Base-by-base conservation (phyloP, 257 asterid species). In the Solanum sejunctum region DNA sequence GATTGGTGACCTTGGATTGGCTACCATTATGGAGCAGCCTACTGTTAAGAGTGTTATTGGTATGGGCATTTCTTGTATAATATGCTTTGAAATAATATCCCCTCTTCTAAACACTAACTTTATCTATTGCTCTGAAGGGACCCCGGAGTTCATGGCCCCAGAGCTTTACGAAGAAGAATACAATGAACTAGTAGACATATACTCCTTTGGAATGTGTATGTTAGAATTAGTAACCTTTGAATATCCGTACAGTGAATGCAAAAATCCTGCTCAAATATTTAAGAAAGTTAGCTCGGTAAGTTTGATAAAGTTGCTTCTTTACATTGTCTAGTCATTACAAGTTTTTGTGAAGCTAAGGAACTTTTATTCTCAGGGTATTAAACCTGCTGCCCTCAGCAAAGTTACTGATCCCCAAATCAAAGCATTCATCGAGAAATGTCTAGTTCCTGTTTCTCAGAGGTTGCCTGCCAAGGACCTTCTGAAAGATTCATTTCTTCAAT, bases 1-100 rank as follows among this genome's bases (percentile, higher is more conserved):
- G 87, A 93, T 95, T 73, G 98, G 98, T 67, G 97, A 95, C 81
- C 93, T 95, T 58, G 97, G 98, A 20, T 87, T 95, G 91, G 98
- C 98, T 82, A 94, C 95, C 82, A 89, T 91, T 87, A 86, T 95
- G 96, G 94, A 90, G 86, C 92, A 89, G 83, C 92, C 95, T 83
- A 92, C 93, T 18, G 98, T 96, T 23, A 92, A 89, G 88, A 94
- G 97, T 77, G 94, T 94, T 49, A 93, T 94, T 67, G 98, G 98
- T 94, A 90, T 84, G 80, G 55, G 9, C 9, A 57, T 55, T 83
- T 85, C 56, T 75, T 61, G 15, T 9, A 47, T 70, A 16, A 47
- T 23, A 60, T 75, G 21, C 80, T 84, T 12, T 81, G 66, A n/a
- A n/a, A 18, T 17, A 12, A 10, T 58, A 10, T 39, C 23, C 18